phyloP scores from a whole-genome alignment of 768 basidiomycete species.

The Phanerochaete sordida region DNA sequence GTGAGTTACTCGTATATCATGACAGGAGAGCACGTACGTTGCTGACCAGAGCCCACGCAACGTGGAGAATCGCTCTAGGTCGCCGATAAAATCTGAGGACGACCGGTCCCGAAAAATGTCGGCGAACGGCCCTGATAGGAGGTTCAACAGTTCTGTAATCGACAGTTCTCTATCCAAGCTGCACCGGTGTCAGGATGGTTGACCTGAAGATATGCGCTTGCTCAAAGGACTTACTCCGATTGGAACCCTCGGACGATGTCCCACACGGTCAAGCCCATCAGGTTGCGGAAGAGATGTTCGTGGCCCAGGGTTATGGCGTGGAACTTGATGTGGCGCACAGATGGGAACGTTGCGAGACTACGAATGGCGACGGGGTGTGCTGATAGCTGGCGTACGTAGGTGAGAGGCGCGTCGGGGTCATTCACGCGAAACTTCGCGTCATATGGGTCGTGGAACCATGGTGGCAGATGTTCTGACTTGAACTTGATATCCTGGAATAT shows the following conservation, averaged over 20 bases:
- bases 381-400: background rate
- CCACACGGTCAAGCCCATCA: constrained; percentile 10
- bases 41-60: constrained; percentile 10
- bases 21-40: background rate
- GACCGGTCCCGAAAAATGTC: background rate
- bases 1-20: background rate
- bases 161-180: constrained; percentile 9
- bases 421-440: constrained; percentile 1
- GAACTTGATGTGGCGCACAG: background rate
- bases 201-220: background rate
- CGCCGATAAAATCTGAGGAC: background rate
- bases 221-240: constrained; percentile 1
- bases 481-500: constrained; percentile 8
- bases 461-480: background rate
- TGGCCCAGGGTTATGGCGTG: constrained; percentile 1
- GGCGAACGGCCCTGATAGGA: constrained; percentile 5
- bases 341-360: constrained; percentile 13
- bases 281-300: background rate
- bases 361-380: constrained; percentile 10
- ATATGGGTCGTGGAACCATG: constrained; percentile 1
- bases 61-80: constrained; percentile 11
- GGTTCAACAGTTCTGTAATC: background rate
- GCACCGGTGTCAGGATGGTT: background rate
- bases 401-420: background rate
- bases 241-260: constrained; percentile 7